Conservation (phyloP, 371 early-diverging fungal species). For the Circinella minor region DNA sequence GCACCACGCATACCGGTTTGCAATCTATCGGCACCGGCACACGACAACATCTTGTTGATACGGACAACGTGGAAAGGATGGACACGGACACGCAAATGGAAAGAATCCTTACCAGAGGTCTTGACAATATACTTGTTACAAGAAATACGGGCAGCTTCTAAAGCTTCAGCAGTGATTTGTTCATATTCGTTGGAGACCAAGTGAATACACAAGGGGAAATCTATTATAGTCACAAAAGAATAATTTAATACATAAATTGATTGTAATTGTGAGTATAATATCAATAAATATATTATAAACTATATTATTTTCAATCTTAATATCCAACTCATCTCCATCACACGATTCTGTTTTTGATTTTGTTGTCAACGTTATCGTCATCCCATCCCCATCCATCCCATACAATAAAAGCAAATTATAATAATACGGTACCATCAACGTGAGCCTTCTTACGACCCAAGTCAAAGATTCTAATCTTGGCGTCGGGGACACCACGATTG, state of each 20-base stretch:
- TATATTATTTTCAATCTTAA: too few species aligned
- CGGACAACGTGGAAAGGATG: slow-evolving; percentile 99
- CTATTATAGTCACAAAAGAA: slow-evolving; percentile 30
- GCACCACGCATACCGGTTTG: slow-evolving; percentile 99
- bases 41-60: slow-evolving; percentile 99
- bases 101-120: slow-evolving; percentile 99
- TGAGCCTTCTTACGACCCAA: slow-evolving; percentile 99
- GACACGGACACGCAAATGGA: slow-evolving; percentile 99
- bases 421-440: slow-evolving; percentile 66
- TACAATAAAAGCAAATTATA: background rate
- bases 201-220: slow-evolving; percentile 98
- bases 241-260: background rate
- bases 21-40: slow-evolving; percentile 99
- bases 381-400: background rate
- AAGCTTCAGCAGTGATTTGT: slow-evolving; percentile 99
- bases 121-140: slow-evolving; percentile 99
- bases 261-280: too few species aligned
- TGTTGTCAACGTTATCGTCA: too few species aligned
- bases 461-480: slow-evolving; percentile 99
- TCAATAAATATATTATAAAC: too few species aligned
- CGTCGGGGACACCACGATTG: slow-evolving; percentile 99
- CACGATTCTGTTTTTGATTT: too few species aligned
- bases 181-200: slow-evolving; percentile 98
- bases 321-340: too few species aligned
- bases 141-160: slow-evolving; percentile 99